Base-by-base conservation (phyloP, 1,139 yeast genomes). In the Scheffersomyces quercinus region DNA sequence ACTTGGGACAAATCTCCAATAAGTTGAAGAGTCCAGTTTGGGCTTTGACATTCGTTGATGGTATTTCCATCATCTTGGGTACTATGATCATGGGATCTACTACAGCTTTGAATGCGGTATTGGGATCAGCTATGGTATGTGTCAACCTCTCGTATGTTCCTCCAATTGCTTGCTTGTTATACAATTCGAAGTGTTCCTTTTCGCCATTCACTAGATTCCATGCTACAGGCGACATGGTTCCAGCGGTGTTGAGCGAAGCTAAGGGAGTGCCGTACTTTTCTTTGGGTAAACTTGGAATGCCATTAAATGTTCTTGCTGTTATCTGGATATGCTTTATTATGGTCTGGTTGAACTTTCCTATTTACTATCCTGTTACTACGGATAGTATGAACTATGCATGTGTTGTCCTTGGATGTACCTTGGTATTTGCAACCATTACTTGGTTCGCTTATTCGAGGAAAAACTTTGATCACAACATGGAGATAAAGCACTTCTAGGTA, bases 331-430 rank as follows among this genome's bases (percentile, higher is more conserved):
- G 57, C 35, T 64, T 65, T 43, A 58, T 62, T 14, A 55, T 60
- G 53, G 60, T 65, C 5, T 63, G 67, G 63, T 52, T 63, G 38
- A 57, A 59, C 39, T 64, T 65, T 47, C 70, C 70, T 10, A 43
- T 60, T 5, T 47, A 50, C 1, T 47, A 54, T 31, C 73, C 74
- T 2, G 72, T 68, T 7, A 52, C 55, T 29, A 52, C 68, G 4
- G 56, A 54, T 14, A 61, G 58, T 36, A 69, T 69, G 74, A 68
- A 69, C 48, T 69, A 67, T 47, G 68, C 73, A 0, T 63, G 66
- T 42, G 73, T 62, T 2, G 70, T 69, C 2, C 51, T 68, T 33
- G 71, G 69, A 13, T 53, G 62, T n/a, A 67, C 68, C 1, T 52
- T 61, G 16, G 40, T 60, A 4, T 52, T 66, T 24, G 68, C 69